Evolutionary conservation across 768 basidiomycete species (phyloP).

Genomic region (Cytidiella melzeri): DNA sequence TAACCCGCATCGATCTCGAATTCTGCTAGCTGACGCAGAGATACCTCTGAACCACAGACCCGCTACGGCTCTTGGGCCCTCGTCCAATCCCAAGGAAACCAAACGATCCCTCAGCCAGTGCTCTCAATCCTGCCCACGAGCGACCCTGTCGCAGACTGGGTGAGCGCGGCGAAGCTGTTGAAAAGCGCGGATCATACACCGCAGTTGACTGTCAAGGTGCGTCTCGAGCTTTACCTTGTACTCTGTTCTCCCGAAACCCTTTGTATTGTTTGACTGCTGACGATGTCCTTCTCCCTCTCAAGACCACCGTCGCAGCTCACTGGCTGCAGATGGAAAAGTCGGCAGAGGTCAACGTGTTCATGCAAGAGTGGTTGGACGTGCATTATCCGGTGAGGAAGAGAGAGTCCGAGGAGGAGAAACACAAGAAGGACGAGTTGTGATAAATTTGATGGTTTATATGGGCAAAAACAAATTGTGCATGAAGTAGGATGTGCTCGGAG

Average conservation of each 20-base stretch:
- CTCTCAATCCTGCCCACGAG: slow-evolving; percentile 37
- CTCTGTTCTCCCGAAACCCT: no score
- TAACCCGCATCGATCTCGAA: not conserved
- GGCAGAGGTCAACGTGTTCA: slow-evolving; percentile 40
- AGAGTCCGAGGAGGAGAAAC: not conserved
- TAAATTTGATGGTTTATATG: not conserved
- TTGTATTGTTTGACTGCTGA: no score
- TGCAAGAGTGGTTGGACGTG: slow-evolving; percentile 45
- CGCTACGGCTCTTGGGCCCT: slow-evolving; percentile 31
- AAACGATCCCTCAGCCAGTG: slow-evolving; percentile 36
- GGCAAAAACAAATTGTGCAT: not conserved
- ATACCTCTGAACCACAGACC: slow-evolving; percentile 29
- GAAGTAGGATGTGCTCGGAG: not conserved
- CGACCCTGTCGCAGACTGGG: slow-evolving; percentile 44
- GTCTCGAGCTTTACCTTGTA: no score
- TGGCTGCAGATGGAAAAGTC: slow-evolving; percentile 67
- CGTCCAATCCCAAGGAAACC: slow-evolving; percentile 35
- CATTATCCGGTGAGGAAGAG: slow-evolving; percentile 2
- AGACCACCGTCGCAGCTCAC: slow-evolving; percentile 53
- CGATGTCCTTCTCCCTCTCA: not conserved
- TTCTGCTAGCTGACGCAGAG: not conserved
- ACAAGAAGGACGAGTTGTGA: not conserved
- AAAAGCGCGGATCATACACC: slow-evolving; percentile 29
- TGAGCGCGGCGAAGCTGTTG: slow-evolving; percentile 21
- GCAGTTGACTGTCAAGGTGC: slow-evolving; percentile 29